Percentiles rank a stretch among this genome's conserved stretches.
phyloP scores from a whole-genome alignment of 352 stramenopile genomes.

The Phytopythium aichiense region DNA sequence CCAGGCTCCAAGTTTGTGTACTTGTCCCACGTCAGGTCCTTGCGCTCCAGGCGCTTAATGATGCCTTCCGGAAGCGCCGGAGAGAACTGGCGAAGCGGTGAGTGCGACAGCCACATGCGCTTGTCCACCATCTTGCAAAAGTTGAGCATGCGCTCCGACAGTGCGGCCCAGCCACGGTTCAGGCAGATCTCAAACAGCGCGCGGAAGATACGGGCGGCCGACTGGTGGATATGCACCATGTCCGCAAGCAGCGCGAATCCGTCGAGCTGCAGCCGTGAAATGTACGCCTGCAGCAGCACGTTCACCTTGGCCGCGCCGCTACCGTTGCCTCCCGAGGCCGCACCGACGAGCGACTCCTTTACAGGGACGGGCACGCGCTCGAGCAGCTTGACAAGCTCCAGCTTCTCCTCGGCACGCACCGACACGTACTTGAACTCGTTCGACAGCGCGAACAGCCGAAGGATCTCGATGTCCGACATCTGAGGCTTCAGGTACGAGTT shows the following conservation, averaged over 20 bases:
- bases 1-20: constrained; percentile 96
- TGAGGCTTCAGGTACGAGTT: constrained; percentile 98
- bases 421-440: constrained; percentile 99
- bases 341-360: constrained; percentile 88
- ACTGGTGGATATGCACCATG: constrained; percentile 99
- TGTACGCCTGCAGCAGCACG: constrained; percentile 99
- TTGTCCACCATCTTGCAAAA: constrained; percentile 99
- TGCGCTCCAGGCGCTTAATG: constrained; percentile 96
- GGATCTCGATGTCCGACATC: constrained; percentile 99
- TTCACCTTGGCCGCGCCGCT: constrained; percentile 96
- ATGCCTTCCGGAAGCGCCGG: constrained; percentile 93
- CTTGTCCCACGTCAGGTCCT: constrained; percentile 98
- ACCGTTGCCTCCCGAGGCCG: constrained; percentile 14
- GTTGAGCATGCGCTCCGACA: constrained; percentile 94
- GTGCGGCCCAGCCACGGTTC: constrained; percentile 91
- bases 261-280: constrained; percentile 96
- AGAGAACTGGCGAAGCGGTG: constrained; percentile 96
- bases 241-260: constrained; percentile 98
- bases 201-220: constrained; percentile 96
- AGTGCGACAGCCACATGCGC: constrained; percentile 97
- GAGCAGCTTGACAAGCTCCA: constrained; percentile 97
- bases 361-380: constrained; percentile 98
- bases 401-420: constrained; percentile 97
- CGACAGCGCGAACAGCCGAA: constrained; percentile 98
- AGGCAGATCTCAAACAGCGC: constrained; percentile 99